phyloP scores from a whole-genome alignment of 208 protist species.

The Trypanosoma cruzi region DNA sequence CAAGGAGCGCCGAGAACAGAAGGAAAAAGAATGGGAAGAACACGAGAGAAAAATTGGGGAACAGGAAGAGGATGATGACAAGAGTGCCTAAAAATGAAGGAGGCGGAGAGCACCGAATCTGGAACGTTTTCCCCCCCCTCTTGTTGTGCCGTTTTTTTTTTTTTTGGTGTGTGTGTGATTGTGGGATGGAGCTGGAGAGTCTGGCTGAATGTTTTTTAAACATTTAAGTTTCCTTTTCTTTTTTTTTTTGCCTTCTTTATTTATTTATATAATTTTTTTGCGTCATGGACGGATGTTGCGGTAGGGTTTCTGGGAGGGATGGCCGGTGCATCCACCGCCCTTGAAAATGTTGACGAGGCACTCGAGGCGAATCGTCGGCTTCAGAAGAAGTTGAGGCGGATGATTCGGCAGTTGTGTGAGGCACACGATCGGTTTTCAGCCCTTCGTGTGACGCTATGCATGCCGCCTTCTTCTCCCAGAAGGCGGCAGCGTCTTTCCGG shows the following conservation, averaged over 20 bases:
- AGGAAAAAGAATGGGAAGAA: conserved; percentile 82
- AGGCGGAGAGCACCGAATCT: background rate
- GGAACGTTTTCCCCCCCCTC: background rate
- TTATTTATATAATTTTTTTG: background rate
- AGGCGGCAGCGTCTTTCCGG: background rate
- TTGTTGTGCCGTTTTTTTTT: background rate
- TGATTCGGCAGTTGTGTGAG: background rate
- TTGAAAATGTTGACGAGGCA: conserved; percentile 19
- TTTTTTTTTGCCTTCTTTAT: background rate
- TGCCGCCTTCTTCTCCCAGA: background rate
- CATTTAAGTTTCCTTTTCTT: no score
- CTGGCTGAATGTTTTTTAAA: no score
- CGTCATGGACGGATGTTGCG: no score
- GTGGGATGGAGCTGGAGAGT: no score
- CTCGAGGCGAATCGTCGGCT: conserved; percentile 13
- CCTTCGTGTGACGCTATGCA: conserved; percentile 9
- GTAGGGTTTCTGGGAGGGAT: no score
- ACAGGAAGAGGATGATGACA: conserved; percentile 32
- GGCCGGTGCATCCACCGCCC: background rate
- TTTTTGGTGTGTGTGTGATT: background rate
- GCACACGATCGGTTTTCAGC: background rate
- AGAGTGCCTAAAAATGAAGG: conserved; percentile 21
- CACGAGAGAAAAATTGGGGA: conserved; percentile 26
- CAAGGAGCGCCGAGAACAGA: conserved; percentile 60
- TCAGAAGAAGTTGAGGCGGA: conserved; percentile 1